Evolutionary conservation across 2,329 filamentous ascomycete genomes (phyloP).

Genomic region (Metarhizium anisopliae): DNA sequence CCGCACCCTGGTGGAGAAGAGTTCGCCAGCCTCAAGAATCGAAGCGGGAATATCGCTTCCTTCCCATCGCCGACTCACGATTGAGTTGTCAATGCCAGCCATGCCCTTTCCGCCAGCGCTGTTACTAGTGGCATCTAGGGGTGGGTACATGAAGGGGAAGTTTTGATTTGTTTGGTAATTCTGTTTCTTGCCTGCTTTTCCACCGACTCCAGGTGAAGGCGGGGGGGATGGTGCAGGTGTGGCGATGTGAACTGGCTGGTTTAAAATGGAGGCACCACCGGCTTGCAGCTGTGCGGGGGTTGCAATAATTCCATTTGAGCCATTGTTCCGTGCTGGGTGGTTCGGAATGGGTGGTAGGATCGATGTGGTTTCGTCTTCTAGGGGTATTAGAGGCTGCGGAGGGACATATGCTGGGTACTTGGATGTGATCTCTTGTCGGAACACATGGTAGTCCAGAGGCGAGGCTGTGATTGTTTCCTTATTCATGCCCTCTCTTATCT

Average conservation of each 20-base stretch:
- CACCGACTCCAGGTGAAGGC: slow-evolving; percentile 76
- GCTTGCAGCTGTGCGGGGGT: slow-evolving; percentile 43
- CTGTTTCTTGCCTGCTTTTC: slow-evolving; percentile 94
- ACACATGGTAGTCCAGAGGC: slow-evolving; percentile 90
- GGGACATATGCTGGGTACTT: slow-evolving; percentile 97
- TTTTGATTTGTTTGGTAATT: slow-evolving; percentile 99
- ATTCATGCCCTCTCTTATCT: slow-evolving; percentile 49
- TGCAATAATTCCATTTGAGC: slow-evolving; percentile 53
- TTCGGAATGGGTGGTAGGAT: slow-evolving; percentile 79
- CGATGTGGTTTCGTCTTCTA: slow-evolving; percentile 86
- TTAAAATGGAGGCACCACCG: slow-evolving; percentile 69
- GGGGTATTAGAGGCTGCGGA: slow-evolving; percentile 69
- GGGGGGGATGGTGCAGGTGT: slow-evolving; percentile 94
- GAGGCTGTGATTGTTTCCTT: slow-evolving; percentile 85
- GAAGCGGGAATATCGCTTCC: slow-evolving; percentile 91
- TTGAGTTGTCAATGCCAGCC: slow-evolving; percentile 66
- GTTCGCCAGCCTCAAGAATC: slow-evolving; percentile 85
- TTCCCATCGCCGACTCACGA: slow-evolving; percentile 82
- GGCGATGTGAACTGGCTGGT: slow-evolving; percentile 97
- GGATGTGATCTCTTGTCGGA: slow-evolving; percentile 91
- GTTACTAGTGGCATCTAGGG: slow-evolving; percentile 80
- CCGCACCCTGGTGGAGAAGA: slow-evolving; percentile 83
- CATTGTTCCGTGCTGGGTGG: slow-evolving; percentile 54
- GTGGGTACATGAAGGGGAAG: slow-evolving; percentile 95
- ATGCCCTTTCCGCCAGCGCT: slow-evolving; percentile 82